Conservation (phyloP, 1,284 basidiomycete genomes). For the Cryptococcus jaspeensis region DNA sequence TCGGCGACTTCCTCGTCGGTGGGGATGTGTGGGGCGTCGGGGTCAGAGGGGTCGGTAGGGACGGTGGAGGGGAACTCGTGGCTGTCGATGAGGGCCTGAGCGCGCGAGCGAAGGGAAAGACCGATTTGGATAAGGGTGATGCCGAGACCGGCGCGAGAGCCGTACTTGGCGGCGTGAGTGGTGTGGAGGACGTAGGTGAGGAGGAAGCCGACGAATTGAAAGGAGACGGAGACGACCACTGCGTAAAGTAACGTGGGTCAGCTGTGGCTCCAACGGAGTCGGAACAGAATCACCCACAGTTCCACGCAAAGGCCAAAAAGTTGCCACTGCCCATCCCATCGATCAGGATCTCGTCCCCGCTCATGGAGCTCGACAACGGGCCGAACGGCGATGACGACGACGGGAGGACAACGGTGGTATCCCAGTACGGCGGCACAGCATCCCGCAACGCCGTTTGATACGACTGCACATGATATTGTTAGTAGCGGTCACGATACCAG, state of each 20-base stretch:
- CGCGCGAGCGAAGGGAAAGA: slow-evolving; percentile 67
- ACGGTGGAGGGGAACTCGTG: slow-evolving; percentile 38
- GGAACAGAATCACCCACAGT: slow-evolving; percentile 28
- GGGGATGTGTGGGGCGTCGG: slow-evolving; percentile 17
- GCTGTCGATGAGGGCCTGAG: slow-evolving; percentile 45
- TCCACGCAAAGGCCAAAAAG: slow-evolving; percentile 53
- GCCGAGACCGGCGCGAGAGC: slow-evolving; percentile 90
- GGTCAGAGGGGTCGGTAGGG: slow-evolving; percentile 38
- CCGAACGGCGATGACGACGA: slow-evolving; percentile 52
- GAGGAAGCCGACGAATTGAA: slow-evolving; percentile 95
- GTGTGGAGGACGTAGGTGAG: slow-evolving; percentile 89
- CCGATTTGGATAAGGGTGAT: slow-evolving; percentile 92
- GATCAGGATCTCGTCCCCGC: slow-evolving; percentile 57
- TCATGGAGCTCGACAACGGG: slow-evolving; percentile 50
- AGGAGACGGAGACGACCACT: slow-evolving; percentile 85
- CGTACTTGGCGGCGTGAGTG: slow-evolving; percentile 92
- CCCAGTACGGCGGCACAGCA: slow-evolving; percentile 93
- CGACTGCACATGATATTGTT: slow-evolving; percentile 56
- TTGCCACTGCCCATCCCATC: slow-evolving; percentile 60
- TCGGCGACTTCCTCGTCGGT: slow-evolving; percentile 37
- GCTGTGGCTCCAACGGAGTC: neutral
- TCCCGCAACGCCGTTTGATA: slow-evolving; percentile 88
- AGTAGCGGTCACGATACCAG: neutral
- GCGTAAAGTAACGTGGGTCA: neutral
- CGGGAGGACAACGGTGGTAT: slow-evolving; percentile 82